Conservation (phyloP, 441 rosid genomes). For the Manihot esculenta region DNA sequence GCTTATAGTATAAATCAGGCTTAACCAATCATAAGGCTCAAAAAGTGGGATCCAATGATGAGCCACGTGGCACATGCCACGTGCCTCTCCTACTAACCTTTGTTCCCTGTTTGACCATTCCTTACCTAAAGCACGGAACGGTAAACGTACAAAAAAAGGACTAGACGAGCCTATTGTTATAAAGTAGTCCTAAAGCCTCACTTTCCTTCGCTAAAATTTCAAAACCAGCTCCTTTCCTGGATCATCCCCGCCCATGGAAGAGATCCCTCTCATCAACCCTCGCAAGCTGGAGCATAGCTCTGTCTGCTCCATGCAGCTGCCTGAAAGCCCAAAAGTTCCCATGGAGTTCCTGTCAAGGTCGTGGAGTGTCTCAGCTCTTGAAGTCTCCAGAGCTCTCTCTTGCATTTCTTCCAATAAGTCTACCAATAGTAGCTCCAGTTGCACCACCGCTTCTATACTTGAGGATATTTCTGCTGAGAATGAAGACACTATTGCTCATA, state of each 20-base stretch:
- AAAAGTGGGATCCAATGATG: no score
- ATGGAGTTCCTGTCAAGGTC: slow-evolving; percentile 95
- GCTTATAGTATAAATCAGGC: no score
- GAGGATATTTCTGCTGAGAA: slow-evolving; percentile 48
- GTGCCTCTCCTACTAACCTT: no score
- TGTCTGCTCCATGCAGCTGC: slow-evolving; percentile 38
- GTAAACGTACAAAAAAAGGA: no score
- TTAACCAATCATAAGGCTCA: no score
- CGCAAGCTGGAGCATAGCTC: slow-evolving; percentile 24
- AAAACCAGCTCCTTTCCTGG: background rate
- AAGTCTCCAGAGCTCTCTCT: slow-evolving; percentile 71
- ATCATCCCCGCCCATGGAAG: slow-evolving; percentile 21
- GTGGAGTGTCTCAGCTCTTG: slow-evolving; percentile 83
- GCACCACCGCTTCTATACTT: slow-evolving; percentile 51
- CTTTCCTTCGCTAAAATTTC: background rate
- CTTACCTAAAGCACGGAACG: no score
- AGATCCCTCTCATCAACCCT: slow-evolving; percentile 27
- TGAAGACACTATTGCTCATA: slow-evolving; percentile 28
- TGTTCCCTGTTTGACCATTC: no score
- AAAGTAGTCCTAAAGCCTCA: background rate
- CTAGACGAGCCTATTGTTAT: background rate
- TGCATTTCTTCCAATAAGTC: slow-evolving; percentile 37
- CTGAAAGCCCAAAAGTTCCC: slow-evolving; percentile 90
- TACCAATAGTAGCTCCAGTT: slow-evolving; percentile 31
- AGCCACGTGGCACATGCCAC: no score